Evolutionary conservation across 768 basidiomycete species (phyloP).

Genomic region (Russula brevipes): DNA sequence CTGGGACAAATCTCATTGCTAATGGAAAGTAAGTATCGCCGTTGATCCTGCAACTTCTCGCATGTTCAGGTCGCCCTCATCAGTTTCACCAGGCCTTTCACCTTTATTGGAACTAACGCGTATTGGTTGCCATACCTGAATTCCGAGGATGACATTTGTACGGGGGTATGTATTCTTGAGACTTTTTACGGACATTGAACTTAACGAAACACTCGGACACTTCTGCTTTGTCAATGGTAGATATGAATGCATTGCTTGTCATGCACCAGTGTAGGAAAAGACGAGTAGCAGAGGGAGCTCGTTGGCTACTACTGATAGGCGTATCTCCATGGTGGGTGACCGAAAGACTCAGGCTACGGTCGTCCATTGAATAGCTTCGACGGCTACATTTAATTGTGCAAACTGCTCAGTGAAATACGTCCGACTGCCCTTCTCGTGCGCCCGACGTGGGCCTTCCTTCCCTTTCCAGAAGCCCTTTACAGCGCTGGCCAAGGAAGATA

Average conservation of each 20-base stretch:
- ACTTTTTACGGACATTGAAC: background rate
- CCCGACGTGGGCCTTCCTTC: conserved; percentile 7
- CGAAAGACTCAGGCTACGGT: background rate
- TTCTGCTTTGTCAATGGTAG: background rate
- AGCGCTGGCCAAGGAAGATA: conserved; percentile 5
- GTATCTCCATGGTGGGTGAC: background rate
- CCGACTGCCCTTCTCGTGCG: conserved; percentile 6
- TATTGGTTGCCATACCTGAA: conserved; percentile 63
- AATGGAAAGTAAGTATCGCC: conserved; percentile 16
- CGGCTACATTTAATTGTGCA: conserved; percentile 13
- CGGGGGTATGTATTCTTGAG: background rate
- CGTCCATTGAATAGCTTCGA: conserved; percentile 11
- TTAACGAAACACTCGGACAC: background rate
- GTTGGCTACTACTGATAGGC: background rate
- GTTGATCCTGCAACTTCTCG: background rate
- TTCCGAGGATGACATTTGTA: conserved; percentile 49
- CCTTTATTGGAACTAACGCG: conserved; percentile 53
- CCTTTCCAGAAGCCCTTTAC: conserved; percentile 21
- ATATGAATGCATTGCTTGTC: background rate
- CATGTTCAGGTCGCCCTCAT: background rate
- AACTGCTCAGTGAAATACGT: conserved; percentile 17
- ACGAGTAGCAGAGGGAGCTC: background rate
- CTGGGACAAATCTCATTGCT: background rate
- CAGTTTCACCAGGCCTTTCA: conserved; percentile 27
- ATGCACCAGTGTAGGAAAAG: background rate